Evolutionary conservation across 371 early-diverging fungal genomes (phyloP).

Genomic region (Paramicrosporidium saccamoebae): DNA sequence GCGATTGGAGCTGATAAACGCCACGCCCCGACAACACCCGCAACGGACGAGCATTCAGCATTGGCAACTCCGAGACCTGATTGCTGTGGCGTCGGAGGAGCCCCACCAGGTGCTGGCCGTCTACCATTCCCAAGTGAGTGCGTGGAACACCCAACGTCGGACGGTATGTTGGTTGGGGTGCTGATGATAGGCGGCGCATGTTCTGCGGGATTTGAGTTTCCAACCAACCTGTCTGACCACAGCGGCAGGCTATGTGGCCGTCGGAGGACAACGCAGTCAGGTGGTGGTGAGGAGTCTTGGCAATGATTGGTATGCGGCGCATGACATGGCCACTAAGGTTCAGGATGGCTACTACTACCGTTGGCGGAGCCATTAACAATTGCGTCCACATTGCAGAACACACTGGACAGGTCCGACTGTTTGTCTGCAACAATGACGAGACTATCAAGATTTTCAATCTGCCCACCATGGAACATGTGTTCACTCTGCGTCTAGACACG

Average conservation of each 20-base stretch:
- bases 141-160: too few species aligned
- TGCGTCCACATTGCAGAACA: conserved; percentile 16
- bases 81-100: too few species aligned
- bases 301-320: conserved; percentile 8
- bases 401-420: conserved; percentile 11
- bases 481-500: conserved; percentile 15
- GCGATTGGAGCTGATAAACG: too few species aligned
- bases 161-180: too few species aligned
- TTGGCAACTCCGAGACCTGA: too few species aligned
- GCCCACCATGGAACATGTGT: conserved; percentile 13
- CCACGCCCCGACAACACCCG: too few species aligned
- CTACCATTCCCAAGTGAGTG: too few species aligned
- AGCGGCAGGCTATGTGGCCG: conserved; percentile 21
- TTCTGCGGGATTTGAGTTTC: conserved; percentile 17
- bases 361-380: conserved; percentile 41
- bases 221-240: conserved; percentile 24
- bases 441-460: conserved; percentile 28
- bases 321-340: conserved; percentile 2
- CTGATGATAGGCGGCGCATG: conserved; percentile 8
- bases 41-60: too few species aligned
- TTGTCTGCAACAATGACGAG: conserved; percentile 47
- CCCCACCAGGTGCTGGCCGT: too few species aligned
- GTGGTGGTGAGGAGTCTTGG: conserved; percentile 18
- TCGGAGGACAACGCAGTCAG: conserved; percentile 43
- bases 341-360: conserved; percentile 10